These are phyloP conservation scores for Aspergillus egyptiacus DNA, from an alignment of 495 filamentous ascomycete genomes.

Conservation along the genomic window DNA sequence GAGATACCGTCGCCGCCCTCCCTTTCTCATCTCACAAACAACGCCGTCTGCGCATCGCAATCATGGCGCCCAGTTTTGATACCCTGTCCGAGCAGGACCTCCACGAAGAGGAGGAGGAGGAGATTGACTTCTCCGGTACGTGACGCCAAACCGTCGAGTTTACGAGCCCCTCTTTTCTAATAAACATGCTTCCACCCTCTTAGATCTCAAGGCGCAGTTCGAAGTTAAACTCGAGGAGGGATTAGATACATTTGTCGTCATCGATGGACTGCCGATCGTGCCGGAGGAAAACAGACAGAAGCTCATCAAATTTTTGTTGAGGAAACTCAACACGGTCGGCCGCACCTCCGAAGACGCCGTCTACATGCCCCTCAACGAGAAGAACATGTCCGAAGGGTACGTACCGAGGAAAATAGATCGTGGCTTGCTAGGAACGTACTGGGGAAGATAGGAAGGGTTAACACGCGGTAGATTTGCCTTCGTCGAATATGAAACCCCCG, in stretches of 20 bases:
- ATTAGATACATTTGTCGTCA: slow-evolving; percentile 88
- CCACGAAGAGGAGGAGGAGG: slow-evolving; percentile 80
- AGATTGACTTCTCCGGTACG: slow-evolving; percentile 83
- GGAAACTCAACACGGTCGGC: slow-evolving; percentile 80
- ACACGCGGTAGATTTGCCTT: slow-evolving; percentile 68
- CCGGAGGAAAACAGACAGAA: slow-evolving; percentile 77
- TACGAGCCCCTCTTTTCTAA: slow-evolving; percentile 30
- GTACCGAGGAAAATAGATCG: slow-evolving; percentile 22
- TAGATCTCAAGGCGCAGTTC: slow-evolving; percentile 84
- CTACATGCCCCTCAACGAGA: slow-evolving; percentile 85
- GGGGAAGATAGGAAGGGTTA: background rate
- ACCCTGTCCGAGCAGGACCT: slow-evolving; percentile 72
- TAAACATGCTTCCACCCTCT: slow-evolving; percentile 4
- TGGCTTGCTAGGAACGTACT: background rate
- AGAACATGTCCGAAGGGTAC: slow-evolving; percentile 78
- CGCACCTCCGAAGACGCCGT: slow-evolving; percentile 79
- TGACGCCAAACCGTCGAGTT: slow-evolving; percentile 1
- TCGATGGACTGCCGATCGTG: slow-evolving; percentile 88
- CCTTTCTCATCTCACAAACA: slow-evolving; percentile 16
- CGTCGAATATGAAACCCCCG: slow-evolving; percentile 89
- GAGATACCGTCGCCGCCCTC: slow-evolving; percentile 8
- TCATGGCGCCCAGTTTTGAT: slow-evolving; percentile 69
- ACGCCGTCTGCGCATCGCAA: slow-evolving; percentile 29
- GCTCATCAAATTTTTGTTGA: slow-evolving; percentile 87
- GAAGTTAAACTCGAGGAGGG: slow-evolving; percentile 95